Conservation (phyloP, 2,329 filamentous ascomycete species). For the Trematosphaeria pertusa region DNA sequence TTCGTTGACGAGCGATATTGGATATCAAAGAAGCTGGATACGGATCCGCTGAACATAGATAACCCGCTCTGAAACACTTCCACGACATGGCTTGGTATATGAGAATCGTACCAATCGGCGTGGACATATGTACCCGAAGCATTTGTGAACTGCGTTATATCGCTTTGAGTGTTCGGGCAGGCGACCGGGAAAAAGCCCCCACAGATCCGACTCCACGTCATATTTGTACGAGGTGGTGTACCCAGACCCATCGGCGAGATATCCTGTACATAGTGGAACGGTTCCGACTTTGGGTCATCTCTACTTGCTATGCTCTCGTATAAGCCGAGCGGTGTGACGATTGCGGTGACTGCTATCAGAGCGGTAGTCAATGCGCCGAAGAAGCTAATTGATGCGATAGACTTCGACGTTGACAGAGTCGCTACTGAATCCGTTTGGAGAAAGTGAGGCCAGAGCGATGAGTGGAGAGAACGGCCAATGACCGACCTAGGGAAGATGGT, state of each 20-base stretch:
- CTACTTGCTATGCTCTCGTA: constrained; percentile 47
- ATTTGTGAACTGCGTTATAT: constrained; percentile 16
- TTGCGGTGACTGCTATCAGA: constrained; percentile 50
- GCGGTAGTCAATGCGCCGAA: constrained; percentile 22
- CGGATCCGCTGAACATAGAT: constrained; percentile 28
- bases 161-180: constrained; percentile 32
- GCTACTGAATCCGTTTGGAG: constrained; percentile 49
- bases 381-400: constrained; percentile 26
- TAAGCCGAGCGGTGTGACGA: constrained; percentile 57
- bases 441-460: constrained; percentile 53
- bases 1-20: constrained; percentile 39
- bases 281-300: constrained; percentile 10
- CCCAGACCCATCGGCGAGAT: constrained; percentile 48
- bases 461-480: constrained; percentile 45
- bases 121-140: constrained; percentile 26
- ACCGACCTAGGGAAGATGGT: constrained; percentile 49
- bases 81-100: constrained; percentile 42
- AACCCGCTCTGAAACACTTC: constrained; percentile 51
- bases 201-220: constrained; percentile 45
- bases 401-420: constrained; percentile 36
- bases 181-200: constrained; percentile 16
- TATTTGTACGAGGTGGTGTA: constrained; percentile 45
- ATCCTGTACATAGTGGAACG: constrained; percentile 51
- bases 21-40: constrained; percentile 56
- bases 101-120: constrained; percentile 36